Evolutionary conservation across 1,284 basidiomycete species (phyloP).

Genomic region (Rhodotorula sp.): DNA sequence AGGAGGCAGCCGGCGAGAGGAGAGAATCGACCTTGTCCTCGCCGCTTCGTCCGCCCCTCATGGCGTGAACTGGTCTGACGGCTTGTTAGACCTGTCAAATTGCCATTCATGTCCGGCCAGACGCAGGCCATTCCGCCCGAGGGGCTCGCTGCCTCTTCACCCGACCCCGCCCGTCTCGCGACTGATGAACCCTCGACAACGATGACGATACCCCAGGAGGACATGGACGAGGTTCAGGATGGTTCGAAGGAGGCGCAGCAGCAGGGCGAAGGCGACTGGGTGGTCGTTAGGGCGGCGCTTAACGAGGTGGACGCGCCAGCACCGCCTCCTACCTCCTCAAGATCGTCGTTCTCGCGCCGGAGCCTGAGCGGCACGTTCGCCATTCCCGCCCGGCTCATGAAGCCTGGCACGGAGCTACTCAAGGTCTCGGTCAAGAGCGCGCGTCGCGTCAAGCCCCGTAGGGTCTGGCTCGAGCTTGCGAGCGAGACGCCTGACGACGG

Average conservation of each 20-base stretch:
- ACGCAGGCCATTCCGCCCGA: not conserved
- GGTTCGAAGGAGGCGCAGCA: no score
- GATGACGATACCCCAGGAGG: not conserved
- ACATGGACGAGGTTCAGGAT: not conserved
- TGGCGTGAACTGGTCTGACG: no score
- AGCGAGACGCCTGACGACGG: slow-evolving; percentile 30
- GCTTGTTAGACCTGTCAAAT: no score
- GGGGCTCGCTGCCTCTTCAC: not conserved
- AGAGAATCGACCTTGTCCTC: no score
- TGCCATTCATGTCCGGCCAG: not conserved
- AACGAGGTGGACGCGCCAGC: not conserved
- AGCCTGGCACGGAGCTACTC: slow-evolving; percentile 60
- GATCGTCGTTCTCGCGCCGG: slow-evolving; percentile 1
- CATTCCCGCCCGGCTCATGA: slow-evolving; percentile 33
- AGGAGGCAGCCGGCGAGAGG: no score
- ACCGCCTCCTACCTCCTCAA: slow-evolving; percentile 7
- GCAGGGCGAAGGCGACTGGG: not conserved
- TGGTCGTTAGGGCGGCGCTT: not conserved
- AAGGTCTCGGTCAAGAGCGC: slow-evolving; percentile 77
- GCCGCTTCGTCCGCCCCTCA: no score
- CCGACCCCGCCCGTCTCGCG: no score
- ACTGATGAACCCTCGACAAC: not conserved
- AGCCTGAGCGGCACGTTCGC: slow-evolving; percentile 16
- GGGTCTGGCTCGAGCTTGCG: slow-evolving; percentile 38
- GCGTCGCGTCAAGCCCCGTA: slow-evolving; percentile 45